Conservation (phyloP, 768 basidiomycete species). For the Phlegmacium glaucopus region DNA sequence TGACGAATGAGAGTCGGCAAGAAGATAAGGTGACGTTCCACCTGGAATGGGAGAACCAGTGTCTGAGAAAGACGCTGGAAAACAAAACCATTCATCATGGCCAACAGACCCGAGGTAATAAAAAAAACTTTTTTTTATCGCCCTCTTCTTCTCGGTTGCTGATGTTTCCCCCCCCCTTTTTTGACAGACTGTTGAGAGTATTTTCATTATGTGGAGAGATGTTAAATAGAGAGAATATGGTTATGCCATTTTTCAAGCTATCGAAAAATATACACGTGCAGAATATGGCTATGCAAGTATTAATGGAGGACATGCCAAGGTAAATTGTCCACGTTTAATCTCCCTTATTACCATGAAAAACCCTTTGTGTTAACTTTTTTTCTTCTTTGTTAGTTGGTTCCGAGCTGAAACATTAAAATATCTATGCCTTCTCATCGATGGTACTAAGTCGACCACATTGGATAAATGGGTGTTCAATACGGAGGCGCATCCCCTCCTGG, state of each 20-base stretch:
- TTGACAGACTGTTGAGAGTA: slow-evolving; percentile 62
- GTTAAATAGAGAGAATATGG: slow-evolving; percentile 68
- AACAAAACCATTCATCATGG: slow-evolving; percentile 48
- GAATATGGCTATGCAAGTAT: slow-evolving; percentile 58
- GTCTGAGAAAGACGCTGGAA: slow-evolving; percentile 18
- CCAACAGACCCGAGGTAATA: slow-evolving; percentile 66
- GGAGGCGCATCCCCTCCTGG: slow-evolving; percentile 69
- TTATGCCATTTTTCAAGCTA: slow-evolving; percentile 62
- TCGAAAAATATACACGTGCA: slow-evolving; percentile 55
- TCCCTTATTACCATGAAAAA: no score
- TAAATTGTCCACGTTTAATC: no score
- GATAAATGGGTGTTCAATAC: slow-evolving; percentile 63
- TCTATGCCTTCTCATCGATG: slow-evolving; percentile 61
- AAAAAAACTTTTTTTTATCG: slow-evolving; percentile 12
- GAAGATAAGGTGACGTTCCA: slow-evolving; percentile 30
- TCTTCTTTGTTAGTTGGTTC: slow-evolving; percentile 34
- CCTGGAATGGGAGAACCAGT: slow-evolving; percentile 44
- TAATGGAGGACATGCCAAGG: slow-evolving; percentile 65
- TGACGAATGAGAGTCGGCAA: slow-evolving; percentile 41
- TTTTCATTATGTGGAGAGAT: slow-evolving; percentile 70
- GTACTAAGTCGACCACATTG: slow-evolving; percentile 47
- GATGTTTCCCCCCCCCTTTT: background rate
- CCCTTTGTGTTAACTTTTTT: no score
- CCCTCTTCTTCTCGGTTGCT: background rate
- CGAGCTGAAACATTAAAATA: slow-evolving; percentile 56